Base-by-base conservation (phyloP, 2,329 filamentous ascomycete species). In the Trichoderma polysporum region DNA sequence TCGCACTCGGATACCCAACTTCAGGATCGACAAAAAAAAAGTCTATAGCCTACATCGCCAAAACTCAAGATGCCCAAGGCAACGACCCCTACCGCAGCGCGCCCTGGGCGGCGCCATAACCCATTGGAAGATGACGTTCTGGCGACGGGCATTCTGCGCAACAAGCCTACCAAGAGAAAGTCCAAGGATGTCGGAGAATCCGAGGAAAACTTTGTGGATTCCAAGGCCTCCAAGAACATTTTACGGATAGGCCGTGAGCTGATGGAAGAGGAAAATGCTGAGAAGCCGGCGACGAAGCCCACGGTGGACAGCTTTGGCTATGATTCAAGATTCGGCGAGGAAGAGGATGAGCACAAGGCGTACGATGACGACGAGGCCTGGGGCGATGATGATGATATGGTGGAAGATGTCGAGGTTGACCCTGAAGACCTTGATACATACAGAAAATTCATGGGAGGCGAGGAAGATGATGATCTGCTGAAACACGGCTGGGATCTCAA, bases 361-460 rank as follows among this genome's bases (percentile, higher is more conserved):
- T 77, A 76, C 64, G 84, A 83, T 17, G 86, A 88, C 13, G 86
- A 88, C 58, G 81, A 91, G 66, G 90, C 88, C 25, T 94, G 92
- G 87, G 91, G 91, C 29, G 91, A 93, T 54, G 92, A 94, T 37
- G 91, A 93, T 39, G 90, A 91, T 56, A 86, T 85, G 15, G 86
- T 87, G 3, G 87, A 91, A 71, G 87, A 91, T 70, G 81, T 91
- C 71, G 94, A 97, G 76, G 85, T 98, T 49, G 93, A 97, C 70
- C 93, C 94, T 2, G 88, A 91, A 68, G 95, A 99, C 71, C 84
- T 97, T 69, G 93, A 94, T 59, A 91, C 90, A 65, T 99, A 97
- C 83, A 92, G 94, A 79, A 93, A 91, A 74, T 98, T 97, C 77
- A 86, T 97, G 73, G 92, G 89, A 8, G 85, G 84, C 31, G 84